These are phyloP conservation scores for Leccinum incarnatum DNA, from an alignment of 768 basidiomycete genomes.

Conservation along the genomic window DNA sequence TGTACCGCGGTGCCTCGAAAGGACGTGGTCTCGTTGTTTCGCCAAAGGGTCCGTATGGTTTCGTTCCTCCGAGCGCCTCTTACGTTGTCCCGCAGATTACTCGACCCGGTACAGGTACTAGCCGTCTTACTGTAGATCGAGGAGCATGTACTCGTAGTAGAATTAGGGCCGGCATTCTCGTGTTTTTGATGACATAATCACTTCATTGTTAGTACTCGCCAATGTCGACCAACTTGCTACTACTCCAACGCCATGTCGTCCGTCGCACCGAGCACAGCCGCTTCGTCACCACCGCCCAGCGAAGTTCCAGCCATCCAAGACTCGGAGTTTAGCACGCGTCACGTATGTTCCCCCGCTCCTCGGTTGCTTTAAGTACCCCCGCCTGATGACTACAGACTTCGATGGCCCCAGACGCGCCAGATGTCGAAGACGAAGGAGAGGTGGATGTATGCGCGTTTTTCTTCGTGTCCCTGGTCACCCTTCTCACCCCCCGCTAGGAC, in stretches of 20 bases:
- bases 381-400: conserved; percentile 15
- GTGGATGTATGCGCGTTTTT: conserved; percentile 6
- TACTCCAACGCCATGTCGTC: conserved; percentile 22
- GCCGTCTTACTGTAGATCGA: not conserved
- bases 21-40: conserved; percentile 97
- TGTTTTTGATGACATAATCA: conserved; percentile 29
- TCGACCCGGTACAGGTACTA: conserved; percentile 80
- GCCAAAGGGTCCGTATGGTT: conserved; percentile 68
- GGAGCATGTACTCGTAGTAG: not conserved
- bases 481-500: conserved; percentile 25
- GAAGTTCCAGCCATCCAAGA: conserved; percentile 3
- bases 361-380: too few species aligned
- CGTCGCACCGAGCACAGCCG: conserved; percentile 21
- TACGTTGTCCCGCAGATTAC: conserved; percentile 50
- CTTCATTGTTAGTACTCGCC: not conserved
- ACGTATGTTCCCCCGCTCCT: conserved; percentile 15
- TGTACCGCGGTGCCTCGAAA: conserved; percentile 96
- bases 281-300: conserved; percentile 28
- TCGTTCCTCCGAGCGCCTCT: not conserved
- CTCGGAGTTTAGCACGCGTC: conserved; percentile 10
- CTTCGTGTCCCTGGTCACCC: not conserved
- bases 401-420: not conserved
- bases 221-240: conserved; percentile 19
- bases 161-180: conserved; percentile 28
- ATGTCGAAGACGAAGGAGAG: conserved; percentile 13